Percentiles rank a stretch among this genome's conserved stretches.
Evolutionary conservation across 306 rosid species (phyloP).

Genomic region (Ziziphus jujuba): DNA sequence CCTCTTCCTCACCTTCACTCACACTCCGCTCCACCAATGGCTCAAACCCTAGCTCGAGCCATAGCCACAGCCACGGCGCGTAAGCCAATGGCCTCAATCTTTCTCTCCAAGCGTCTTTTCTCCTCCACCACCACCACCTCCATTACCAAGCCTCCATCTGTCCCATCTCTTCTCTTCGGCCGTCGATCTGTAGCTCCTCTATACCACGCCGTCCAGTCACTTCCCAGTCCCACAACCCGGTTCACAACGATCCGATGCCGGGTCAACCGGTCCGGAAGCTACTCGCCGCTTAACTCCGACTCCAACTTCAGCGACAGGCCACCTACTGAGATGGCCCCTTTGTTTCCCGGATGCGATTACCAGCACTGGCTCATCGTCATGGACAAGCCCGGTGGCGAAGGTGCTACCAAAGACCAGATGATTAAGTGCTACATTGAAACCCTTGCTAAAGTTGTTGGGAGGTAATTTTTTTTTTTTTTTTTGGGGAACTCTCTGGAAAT

Average conservation of each 20-base stretch:
- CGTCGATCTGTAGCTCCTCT: slow-evolving; percentile 45
- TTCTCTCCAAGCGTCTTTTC: slow-evolving; percentile 42
- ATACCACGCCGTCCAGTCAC: slow-evolving; percentile 34
- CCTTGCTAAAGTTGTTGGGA: slow-evolving; percentile 69
- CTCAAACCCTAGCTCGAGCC: slow-evolving; percentile 50
- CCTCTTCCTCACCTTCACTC: not conserved
- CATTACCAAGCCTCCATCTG: slow-evolving; percentile 35
- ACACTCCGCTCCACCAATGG: slow-evolving; percentile 35
- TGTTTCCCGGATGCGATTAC: slow-evolving; percentile 95
- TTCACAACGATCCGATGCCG: slow-evolving; percentile 63
- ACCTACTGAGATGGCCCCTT: slow-evolving; percentile 95
- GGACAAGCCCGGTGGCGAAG: slow-evolving; percentile 91
- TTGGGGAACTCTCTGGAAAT: too few relatives aligned
- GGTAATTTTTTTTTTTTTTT: slow-evolving; percentile 30
- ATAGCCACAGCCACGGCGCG: slow-evolving; percentile 35
- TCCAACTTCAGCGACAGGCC: slow-evolving; percentile 84
- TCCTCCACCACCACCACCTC: slow-evolving; percentile 34
- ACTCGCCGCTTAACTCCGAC: slow-evolving; percentile 82
- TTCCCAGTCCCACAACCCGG: slow-evolving; percentile 25
- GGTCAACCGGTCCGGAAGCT: slow-evolving; percentile 61
- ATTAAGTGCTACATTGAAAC: slow-evolving; percentile 79
- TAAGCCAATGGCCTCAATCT: slow-evolving; percentile 17
- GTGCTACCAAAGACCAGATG: slow-evolving; percentile 78
- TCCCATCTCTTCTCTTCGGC: slow-evolving; percentile 34
- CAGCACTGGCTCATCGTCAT: slow-evolving; percentile 95